phyloP scores from a whole-genome alignment of 2,329 filamentous ascomycete species.

The Madurella mycetomatis region DNA sequence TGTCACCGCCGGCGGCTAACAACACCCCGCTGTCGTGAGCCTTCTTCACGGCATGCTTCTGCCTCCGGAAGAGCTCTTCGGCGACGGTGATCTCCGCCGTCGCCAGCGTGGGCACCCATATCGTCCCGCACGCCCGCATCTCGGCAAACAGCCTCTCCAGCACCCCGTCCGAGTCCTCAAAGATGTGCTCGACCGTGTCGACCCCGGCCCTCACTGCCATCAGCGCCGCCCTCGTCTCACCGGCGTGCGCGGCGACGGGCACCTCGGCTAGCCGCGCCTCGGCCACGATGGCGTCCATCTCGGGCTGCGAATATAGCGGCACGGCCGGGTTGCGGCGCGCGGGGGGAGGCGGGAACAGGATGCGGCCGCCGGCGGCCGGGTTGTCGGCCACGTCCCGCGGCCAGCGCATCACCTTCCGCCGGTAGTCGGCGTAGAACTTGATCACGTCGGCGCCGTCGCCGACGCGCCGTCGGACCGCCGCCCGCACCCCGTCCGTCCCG shows the following conservation, averaged over 20 bases:
- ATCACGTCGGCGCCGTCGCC: constrained; percentile 47
- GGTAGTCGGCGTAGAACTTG: constrained; percentile 50
- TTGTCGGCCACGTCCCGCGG: constrained; percentile 28
- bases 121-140: constrained; percentile 41
- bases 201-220: constrained; percentile 46
- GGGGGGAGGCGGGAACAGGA: constrained; percentile 38
- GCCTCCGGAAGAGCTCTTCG: constrained; percentile 25
- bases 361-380: constrained; percentile 3
- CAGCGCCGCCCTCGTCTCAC: constrained; percentile 38
- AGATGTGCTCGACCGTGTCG: constrained; percentile 43
- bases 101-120: constrained; percentile 51
- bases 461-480: constrained; percentile 43
- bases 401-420: constrained; percentile 40
- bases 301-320: constrained; percentile 44
- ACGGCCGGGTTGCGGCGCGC: constrained; percentile 37
- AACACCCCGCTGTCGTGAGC: constrained; percentile 45
- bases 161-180: constrained; percentile 28
- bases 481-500: constrained; percentile 42
- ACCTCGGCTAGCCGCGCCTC: constrained; percentile 40
- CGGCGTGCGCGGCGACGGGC: constrained; percentile 42
- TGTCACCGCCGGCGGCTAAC: constrained; percentile 51
- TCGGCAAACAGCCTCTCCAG: constrained; percentile 38
- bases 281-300: constrained; percentile 46
- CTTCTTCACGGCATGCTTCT: constrained; percentile 38
- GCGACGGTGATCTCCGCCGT: constrained; percentile 36